phyloP scores from a whole-genome alignment of 768 basidiomycete genomes.

The Kwoniella europaea region DNA sequence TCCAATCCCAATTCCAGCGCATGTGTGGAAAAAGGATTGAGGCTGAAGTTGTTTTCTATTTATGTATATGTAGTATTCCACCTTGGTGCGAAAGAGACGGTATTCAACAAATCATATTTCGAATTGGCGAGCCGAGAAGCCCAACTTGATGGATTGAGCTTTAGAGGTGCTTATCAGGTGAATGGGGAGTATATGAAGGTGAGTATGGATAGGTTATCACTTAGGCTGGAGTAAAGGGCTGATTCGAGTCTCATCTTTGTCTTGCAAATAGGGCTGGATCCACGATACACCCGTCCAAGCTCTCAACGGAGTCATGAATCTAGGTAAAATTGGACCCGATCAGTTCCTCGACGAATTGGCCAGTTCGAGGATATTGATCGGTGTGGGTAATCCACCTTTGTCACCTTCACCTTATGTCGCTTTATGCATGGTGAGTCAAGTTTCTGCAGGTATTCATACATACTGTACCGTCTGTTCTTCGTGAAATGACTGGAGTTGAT shows the following conservation, averaged over 20 bases:
- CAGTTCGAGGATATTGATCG: conserved; percentile 9
- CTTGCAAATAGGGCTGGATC: conserved; percentile 1
- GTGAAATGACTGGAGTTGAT: background rate
- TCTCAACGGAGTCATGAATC: background rate
- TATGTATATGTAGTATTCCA: conserved; percentile 2
- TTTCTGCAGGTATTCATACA: background rate
- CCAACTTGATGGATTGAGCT: background rate
- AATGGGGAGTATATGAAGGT: conserved; percentile 16
- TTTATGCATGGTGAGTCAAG: background rate
- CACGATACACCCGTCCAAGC: conserved; percentile 5
- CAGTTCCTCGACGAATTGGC: conserved; percentile 1
- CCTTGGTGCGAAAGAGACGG: background rate
- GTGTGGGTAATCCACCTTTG: conserved; percentile 11
- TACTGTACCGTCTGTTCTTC: background rate
- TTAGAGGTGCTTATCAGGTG: conserved; percentile 12
- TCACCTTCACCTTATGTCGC: conserved; percentile 12
- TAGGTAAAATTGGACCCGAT: conserved; percentile 3
- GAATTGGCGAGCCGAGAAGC: background rate
- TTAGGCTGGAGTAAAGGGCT: too few species aligned
- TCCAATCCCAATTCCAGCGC: background rate
- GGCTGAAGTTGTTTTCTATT: background rate
- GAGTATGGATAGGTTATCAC: background rate
- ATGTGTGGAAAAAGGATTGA: background rate
- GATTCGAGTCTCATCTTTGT: background rate
- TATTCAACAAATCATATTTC: conserved; percentile 11